Conservation (phyloP, 129 eudicot species). For the Oenanthe sinensis region DNA sequence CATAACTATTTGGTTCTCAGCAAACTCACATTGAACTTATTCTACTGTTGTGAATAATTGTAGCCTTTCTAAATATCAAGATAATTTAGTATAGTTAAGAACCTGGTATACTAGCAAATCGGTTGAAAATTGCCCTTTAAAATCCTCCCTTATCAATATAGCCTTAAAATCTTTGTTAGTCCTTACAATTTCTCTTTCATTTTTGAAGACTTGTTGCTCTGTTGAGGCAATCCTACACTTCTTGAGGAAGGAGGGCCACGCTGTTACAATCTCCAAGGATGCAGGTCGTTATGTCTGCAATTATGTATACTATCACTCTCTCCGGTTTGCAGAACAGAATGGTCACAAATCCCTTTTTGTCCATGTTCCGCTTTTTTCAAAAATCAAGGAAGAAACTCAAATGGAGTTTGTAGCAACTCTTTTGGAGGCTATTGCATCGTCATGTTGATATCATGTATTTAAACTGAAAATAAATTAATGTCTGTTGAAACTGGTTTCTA, state of each 20-base stretch:
- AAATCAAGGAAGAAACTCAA: conserved; percentile 47
- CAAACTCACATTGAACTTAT: neutral
- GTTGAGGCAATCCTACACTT: conserved; percentile 36
- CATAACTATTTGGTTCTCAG: neutral
- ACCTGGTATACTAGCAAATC: neutral
- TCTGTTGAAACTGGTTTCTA: neutral
- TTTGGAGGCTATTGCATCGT: conserved; percentile 48
- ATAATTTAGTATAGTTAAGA: neutral
- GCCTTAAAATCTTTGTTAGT: neutral
- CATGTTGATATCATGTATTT: conserved; percentile 26
- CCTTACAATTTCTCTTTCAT: neutral
- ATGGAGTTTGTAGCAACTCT: conserved; percentile 47
- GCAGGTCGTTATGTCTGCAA: conserved; percentile 80
- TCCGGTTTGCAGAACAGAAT: conserved; percentile 54
- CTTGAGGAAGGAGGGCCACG: conserved; percentile 34
- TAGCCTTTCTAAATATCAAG: neutral
- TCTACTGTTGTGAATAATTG: neutral
- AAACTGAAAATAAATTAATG: neutral
- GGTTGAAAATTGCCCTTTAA: neutral
- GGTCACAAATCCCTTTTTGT: conserved; percentile 70
- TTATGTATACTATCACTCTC: conserved; percentile 71
- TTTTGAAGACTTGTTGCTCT: conserved; percentile 39
- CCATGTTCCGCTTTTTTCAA: conserved; percentile 60
- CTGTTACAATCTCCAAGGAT: conserved; percentile 41
- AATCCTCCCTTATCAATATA: neutral